Percentiles rank a stretch among this genome's conserved stretches.
phyloP scores from a whole-genome alignment of 2,329 filamentous ascomycete genomes.

The Colletotrichum sp. region DNA sequence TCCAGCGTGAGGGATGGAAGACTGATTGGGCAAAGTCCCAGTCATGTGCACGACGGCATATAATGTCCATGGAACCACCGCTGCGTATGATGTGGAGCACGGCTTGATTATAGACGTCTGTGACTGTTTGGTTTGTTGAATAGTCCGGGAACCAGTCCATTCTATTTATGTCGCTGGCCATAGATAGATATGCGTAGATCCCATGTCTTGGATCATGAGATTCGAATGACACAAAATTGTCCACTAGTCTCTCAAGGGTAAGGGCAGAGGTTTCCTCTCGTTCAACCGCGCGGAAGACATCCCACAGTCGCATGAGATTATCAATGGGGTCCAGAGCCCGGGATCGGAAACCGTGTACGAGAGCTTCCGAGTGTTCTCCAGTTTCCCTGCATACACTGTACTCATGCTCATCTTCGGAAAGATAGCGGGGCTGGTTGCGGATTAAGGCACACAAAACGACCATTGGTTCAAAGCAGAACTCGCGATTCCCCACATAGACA shows the following conservation, averaged over 20 bases:
- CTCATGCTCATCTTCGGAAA: not conserved
- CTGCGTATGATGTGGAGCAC: not conserved
- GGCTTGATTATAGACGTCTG: not conserved
- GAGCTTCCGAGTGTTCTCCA: not conserved
- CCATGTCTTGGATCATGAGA: not conserved
- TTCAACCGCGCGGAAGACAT: not conserved
- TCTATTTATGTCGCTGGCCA: not conserved
- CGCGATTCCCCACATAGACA: not conserved
- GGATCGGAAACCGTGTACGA: not conserved
- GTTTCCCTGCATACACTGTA: too few relatives aligned
- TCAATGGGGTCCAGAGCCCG: not conserved
- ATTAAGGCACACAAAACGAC: not conserved
- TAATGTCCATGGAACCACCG: not conserved
- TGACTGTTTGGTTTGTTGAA: not conserved
- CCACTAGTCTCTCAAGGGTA: not conserved
- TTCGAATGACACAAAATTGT: not conserved
- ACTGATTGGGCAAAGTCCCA: not conserved
- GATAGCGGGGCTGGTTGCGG: not conserved
- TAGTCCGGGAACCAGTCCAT: not conserved
- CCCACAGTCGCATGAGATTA: not conserved
- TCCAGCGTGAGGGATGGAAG: not conserved
- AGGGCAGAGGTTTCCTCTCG: not conserved
- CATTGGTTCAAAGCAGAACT: not conserved
- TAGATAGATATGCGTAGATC: not conserved
- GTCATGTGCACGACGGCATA: not conserved